Base-by-base conservation (phyloP, 2,329 filamentous ascomycete genomes). In the Ophioceras dolichostomum region DNA sequence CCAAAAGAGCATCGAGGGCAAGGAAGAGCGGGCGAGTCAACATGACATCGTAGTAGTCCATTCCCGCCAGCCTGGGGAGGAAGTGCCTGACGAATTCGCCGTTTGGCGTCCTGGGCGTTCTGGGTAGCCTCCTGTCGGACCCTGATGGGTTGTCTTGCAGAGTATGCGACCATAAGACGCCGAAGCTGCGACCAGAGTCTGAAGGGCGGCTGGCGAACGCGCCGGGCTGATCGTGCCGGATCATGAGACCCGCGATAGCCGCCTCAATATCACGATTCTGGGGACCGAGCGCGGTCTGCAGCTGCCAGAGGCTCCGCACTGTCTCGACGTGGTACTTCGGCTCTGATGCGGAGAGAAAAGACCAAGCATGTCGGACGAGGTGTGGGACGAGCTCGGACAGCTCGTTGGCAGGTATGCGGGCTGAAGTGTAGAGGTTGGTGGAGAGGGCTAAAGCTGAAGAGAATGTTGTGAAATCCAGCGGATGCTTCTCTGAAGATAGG, bases 281-380 rank as follows among this genome's bases (percentile, higher is more conserved):
- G 28, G 69, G 62, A 2, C 79, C 73, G 10, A 94, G 70, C 1
- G 77, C 71, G 18, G 70, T 73, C 47, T 96, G 87, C 36, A 98
- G 62, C 45, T 86, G 77, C 84, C 91, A 94, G 28, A 98, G 63
- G 47, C 78, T 81, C 40, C 83, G 77, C 8, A 93, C 84, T 14
- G 87, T 80, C 60, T 98, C 93, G 22, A 98, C 88, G 51, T 96
- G 91, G 47, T 89, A 93, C 52, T 94, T 94, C 0, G 88, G 87
- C 43, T 80, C 79, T 10, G 78, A 69, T n/a, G 84, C 79, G 1
- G 86, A 83, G 28, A 98, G 61, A 49, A 84, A 86, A 5, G 64
- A 57, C 91, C 91, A 98, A 0, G 89, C 69, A 39, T 79, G 72
- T 2, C 66, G 65, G 13, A 91, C 77, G 17, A 96, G 61, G 20